Evolutionary conservation across 352 stramenopile genomes (phyloP), one percentile per base, ranked within the genome.

Genomic region (Peronospora tabacina): DNA sequence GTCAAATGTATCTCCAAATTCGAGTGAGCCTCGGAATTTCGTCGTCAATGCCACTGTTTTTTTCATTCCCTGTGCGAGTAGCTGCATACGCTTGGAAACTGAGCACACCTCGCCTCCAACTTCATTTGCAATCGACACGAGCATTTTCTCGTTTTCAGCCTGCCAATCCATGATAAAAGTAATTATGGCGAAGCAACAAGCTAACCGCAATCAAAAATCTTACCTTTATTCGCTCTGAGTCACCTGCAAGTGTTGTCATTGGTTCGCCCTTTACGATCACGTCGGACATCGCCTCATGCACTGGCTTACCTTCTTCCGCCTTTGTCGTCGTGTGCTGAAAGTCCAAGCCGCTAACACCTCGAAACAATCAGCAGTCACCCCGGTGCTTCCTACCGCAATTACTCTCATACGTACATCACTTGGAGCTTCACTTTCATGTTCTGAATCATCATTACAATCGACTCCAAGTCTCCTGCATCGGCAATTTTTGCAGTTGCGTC

Each of bases 81-180:
- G 51, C 16, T 91, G 72, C 70, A 89, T 85, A 3, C 75, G 68
- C 50, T 84, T 80, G 29, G 70, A 78, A 15, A 85, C 78, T 15
- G 77, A 86, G 35, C 56, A 62, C 28, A 91, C 74, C 24, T 89
- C 72, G 9, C 81, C 81, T 10, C 56, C 53, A 3, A 91, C 75
- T 62, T 87, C 75, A 2, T 70, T 63, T 2, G 76, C 81, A 7
- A 91, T 86, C 9, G 75, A 88, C 7, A 88, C 74, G 5, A 91
- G 74, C 76, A 89, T 89, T 49, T 91, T 91, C 50, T 91, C 81
- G 43, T 91, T 91, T 52, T 91, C 78, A 2, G 37, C 29, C 69
- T 88, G 33, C 0, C 17, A 32, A 13, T 29, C 7, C 11, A n/a
- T 29, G 35, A 36, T 32, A 6, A 43, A 7, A 26, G 22, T 26